phyloP scores from a whole-genome alignment of 2,329 filamentous ascomycete species.

The Talaromyces funiculosus region DNA sequence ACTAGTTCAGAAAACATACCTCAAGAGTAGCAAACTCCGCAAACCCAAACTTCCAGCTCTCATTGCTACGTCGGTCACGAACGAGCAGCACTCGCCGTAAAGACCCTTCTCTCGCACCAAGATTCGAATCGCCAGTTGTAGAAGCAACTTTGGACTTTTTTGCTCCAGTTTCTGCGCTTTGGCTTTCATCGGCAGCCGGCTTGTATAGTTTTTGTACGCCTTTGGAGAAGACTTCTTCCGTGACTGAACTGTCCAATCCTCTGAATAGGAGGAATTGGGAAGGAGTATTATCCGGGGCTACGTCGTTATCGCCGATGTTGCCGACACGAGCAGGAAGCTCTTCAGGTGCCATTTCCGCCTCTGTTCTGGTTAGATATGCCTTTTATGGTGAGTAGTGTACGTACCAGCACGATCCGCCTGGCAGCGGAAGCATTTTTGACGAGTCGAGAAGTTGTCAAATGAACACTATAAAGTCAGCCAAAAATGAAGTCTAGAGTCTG shows the following conservation, averaged over 20 bases:
- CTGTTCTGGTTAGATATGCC: conserved; percentile 15
- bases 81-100: conserved; percentile 71
- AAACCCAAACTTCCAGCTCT: conserved; percentile 77
- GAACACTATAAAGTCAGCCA: conserved; percentile 41
- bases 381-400: conserved; percentile 16
- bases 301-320: conserved; percentile 52
- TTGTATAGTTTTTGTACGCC: conserved; percentile 71
- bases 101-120: conserved; percentile 68
- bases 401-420: conserved; percentile 50
- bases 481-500: neutral
- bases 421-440: conserved; percentile 55
- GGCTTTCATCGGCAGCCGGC: conserved; percentile 34
- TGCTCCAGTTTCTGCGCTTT: conserved; percentile 21
- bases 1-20: conserved; percentile 24
- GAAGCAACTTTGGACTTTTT: conserved; percentile 49
- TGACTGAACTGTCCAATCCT: conserved; percentile 63
- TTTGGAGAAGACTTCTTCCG: conserved; percentile 65
- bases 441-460: conserved; percentile 53
- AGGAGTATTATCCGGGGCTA: conserved; percentile 51
- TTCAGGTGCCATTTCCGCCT: conserved; percentile 29
- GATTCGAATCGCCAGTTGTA: conserved; percentile 54
- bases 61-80: conserved; percentile 63
- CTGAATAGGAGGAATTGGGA: conserved; percentile 74
- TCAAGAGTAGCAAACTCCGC: conserved; percentile 73
- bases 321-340: conserved; percentile 39